phyloP scores from a whole-genome alignment of 2,329 filamentous ascomycete genomes.

The Didymella pinodella region DNA sequence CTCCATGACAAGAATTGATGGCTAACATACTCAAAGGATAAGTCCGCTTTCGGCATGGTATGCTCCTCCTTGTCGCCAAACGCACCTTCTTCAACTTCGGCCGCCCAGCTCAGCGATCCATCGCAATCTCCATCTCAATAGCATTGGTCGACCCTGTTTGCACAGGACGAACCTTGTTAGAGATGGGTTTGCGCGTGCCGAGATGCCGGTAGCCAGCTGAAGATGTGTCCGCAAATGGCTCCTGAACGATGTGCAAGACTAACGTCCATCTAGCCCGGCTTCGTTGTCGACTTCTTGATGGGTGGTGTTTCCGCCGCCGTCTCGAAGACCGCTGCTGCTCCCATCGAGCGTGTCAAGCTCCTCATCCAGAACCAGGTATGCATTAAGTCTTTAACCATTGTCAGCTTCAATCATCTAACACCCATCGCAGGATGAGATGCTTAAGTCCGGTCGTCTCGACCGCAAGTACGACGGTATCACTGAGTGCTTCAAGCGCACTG shows the following conservation, averaged over 20 bases:
- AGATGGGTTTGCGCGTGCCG: constrained; percentile 32
- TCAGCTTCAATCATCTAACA: constrained; percentile 29
- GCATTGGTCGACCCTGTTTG: constrained; percentile 29
- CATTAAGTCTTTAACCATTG: constrained; percentile 35
- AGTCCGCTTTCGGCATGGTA: constrained; percentile 53
- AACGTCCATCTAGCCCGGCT: constrained; percentile 69
- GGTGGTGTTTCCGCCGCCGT: constrained; percentile 99
- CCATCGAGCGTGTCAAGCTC: constrained; percentile 99
- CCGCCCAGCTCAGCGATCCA: constrained; percentile 27
- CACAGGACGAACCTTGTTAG: constrained; percentile 27
- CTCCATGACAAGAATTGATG: background rate
- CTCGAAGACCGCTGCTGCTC: constrained; percentile 99
- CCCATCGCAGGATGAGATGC: constrained; percentile 90
- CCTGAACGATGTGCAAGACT: constrained; percentile 21
- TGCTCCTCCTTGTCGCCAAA: constrained; percentile 24
- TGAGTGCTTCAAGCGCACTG: constrained; percentile 96
- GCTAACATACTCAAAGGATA: constrained; percentile 1
- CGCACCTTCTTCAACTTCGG: constrained; percentile 31
- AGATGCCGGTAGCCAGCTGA: constrained; percentile 29
- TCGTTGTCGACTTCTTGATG: constrained; percentile 99
- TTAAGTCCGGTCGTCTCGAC: constrained; percentile 98
- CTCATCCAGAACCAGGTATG: constrained; percentile 99
- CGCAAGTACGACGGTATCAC: constrained; percentile 92
- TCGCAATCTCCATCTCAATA: constrained; percentile 41
- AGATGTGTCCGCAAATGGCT: constrained; percentile 21